Conservation (phyloP, 1,284 basidiomycete genomes). For the Trichosporon sp. region DNA sequence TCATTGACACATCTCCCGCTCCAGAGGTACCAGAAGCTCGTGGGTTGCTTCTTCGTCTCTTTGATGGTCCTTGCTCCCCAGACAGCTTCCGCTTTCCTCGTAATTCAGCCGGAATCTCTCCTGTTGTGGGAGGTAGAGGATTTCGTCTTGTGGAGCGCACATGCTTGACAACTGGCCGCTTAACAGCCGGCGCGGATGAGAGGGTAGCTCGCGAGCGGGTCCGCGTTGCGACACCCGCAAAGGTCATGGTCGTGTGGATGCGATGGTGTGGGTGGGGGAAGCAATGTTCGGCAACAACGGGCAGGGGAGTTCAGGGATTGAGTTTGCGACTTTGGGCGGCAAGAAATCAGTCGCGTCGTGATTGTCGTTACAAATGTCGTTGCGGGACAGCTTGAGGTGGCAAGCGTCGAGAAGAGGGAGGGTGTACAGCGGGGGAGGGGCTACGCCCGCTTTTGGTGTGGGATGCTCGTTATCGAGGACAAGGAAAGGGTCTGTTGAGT, state of each 20-base stretch:
- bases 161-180: conserved; percentile 3
- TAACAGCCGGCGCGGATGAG: background rate
- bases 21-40: background rate
- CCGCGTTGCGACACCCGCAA: conserved; percentile 3
- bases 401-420: background rate
- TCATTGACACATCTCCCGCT: background rate
- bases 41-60: background rate
- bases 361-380: background rate
- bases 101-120: background rate
- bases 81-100: background rate
- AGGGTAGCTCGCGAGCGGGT: conserved; percentile 11
- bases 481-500: background rate
- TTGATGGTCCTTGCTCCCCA: background rate
- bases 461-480: background rate
- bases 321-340: background rate
- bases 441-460: background rate
- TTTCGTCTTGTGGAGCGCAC: background rate
- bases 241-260: background rate
- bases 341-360: conserved; percentile 11
- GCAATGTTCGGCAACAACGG: background rate
- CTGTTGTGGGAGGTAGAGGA: background rate
- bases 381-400: background rate
- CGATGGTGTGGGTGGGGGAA: background rate
- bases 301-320: background rate
- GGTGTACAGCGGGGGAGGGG: background rate